These are phyloP conservation scores for Pichia sporocuriosa DNA, from an alignment of 805 yeast species.

Conservation along the genomic window DNA sequence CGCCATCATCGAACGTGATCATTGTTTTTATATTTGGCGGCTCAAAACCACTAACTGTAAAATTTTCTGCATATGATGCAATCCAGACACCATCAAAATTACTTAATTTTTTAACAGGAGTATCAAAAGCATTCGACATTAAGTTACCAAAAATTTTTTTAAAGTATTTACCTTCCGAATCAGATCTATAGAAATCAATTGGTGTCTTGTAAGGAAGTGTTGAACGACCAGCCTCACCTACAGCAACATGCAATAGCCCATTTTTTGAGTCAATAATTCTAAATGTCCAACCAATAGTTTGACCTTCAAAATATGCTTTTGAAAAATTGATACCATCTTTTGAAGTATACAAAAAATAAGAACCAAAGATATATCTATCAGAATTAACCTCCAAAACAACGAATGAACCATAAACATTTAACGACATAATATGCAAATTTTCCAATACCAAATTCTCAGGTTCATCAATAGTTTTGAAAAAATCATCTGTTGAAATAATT, in stretches of 20 bases:
- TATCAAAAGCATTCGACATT: constrained; percentile 32
- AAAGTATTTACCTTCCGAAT: constrained; percentile 52
- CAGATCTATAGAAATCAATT: constrained; percentile 41
- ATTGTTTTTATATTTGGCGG: constrained; percentile 24
- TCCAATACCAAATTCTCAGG: constrained; percentile 13
- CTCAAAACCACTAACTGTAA: constrained; percentile 18
- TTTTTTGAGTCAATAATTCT: constrained; percentile 35
- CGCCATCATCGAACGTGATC: constrained; percentile 48
- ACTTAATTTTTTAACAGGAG: constrained; percentile 37
- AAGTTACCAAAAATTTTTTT: constrained; percentile 36
- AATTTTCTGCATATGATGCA: constrained; percentile 28
- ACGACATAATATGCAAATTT: constrained; percentile 23
- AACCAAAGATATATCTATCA: constrained; percentile 37
- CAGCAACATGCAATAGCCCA: constrained; percentile 36
- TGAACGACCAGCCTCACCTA: constrained; percentile 24
- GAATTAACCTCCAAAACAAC: constrained; percentile 33
- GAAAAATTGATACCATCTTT: constrained; percentile 38
- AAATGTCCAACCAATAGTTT: constrained; percentile 32
- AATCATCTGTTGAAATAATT: constrained; percentile 36
- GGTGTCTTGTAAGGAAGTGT: constrained; percentile 8
- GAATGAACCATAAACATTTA: constrained; percentile 36
- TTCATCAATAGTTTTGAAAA: constrained; percentile 29
- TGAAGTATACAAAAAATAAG: constrained; percentile 37
- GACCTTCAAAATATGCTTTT: constrained; percentile 35
- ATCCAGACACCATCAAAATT: constrained; percentile 59